These are phyloP conservation scores for Monosporascus sp. DNA, from an alignment of 2,329 filamentous ascomycete species.

Conservation along the genomic window DNA sequence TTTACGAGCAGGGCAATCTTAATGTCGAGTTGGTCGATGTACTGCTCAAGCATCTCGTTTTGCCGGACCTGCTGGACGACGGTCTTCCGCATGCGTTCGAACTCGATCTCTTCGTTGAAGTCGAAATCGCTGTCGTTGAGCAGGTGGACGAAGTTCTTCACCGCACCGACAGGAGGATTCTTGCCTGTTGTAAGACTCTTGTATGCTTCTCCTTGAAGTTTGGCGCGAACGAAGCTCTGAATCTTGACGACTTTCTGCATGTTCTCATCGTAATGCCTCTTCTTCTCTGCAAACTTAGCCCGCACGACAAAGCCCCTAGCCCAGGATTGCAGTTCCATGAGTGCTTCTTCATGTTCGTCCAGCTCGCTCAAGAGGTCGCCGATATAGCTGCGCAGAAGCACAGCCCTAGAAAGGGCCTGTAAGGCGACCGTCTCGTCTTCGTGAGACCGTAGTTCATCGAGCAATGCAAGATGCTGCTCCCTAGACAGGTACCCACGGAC, in stretches of 20 bases:
- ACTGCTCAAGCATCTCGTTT: conserved; percentile 95
- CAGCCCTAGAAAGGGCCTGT: conserved; percentile 72
- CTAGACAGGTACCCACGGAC: conserved; percentile 62
- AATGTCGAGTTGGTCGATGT: conserved; percentile 97
- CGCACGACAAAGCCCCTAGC: conserved; percentile 71
- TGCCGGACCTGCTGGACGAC: conserved; percentile 96
- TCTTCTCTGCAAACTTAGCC: conserved; percentile 74
- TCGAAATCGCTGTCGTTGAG: conserved; percentile 98
- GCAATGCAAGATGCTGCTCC: conserved; percentile 53
- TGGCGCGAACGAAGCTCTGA: conserved; percentile 90
- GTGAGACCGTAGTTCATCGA: conserved; percentile 66
- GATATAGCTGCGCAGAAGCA: conserved; percentile 70
- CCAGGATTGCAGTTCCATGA: conserved; percentile 69
- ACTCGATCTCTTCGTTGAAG: conserved; percentile 97
- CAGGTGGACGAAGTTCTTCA: conserved; percentile 96
- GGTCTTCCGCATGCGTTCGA: conserved; percentile 88
- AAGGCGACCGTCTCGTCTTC: conserved; percentile 62
- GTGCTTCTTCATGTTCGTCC: conserved; percentile 73
- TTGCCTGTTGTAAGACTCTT: conserved; percentile 94
- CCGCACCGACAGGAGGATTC: conserved; percentile 91
- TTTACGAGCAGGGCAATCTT: conserved; percentile 98
- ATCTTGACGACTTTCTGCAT: conserved; percentile 99
- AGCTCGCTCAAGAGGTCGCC: conserved; percentile 70
- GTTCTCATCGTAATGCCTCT: conserved; percentile 85
- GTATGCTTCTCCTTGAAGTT: conserved; percentile 95